Conservation (phyloP, 2,329 filamentous ascomycete genomes). For the Fusarium sp. region DNA sequence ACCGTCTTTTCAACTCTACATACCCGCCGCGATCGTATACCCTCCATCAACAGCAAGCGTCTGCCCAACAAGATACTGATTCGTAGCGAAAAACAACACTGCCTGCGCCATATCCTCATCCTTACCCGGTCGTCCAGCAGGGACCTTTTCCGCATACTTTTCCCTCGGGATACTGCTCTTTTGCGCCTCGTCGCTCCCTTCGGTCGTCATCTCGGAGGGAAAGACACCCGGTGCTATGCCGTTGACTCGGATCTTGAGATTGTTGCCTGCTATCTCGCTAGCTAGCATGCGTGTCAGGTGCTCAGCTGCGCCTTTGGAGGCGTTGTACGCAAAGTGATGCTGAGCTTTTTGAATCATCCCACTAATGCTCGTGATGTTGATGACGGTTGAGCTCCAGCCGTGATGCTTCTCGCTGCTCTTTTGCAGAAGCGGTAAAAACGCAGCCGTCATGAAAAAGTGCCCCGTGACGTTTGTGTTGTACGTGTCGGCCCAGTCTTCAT, state of each 20-base stretch:
- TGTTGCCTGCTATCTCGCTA: constrained; percentile 67
- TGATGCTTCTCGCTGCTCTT: constrained; percentile 55
- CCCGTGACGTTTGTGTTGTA: constrained; percentile 82
- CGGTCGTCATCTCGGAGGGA: constrained; percentile 78
- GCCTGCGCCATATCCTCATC: constrained; percentile 78
- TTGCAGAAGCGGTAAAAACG: constrained; percentile 72
- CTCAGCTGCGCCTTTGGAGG: constrained; percentile 72
- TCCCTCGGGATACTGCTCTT: constrained; percentile 71
- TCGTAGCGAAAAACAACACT: constrained; percentile 66
- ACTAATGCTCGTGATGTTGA: constrained; percentile 77
- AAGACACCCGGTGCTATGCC: constrained; percentile 79
- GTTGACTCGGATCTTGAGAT: constrained; percentile 75
- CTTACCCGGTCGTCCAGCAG: constrained; percentile 74
- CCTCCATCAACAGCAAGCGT: constrained; percentile 59
- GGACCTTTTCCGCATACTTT: constrained; percentile 70
- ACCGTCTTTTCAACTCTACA: constrained; percentile 4
- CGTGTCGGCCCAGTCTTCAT: constrained; percentile 78
- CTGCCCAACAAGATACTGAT: constrained; percentile 60
- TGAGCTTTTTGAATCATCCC: constrained; percentile 72
- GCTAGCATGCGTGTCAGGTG: constrained; percentile 75
- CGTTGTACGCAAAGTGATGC: constrained; percentile 75
- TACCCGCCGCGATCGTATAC: constrained; percentile 53
- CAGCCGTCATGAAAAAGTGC: constrained; percentile 73
- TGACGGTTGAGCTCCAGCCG: constrained; percentile 69
- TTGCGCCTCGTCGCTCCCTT: constrained; percentile 58